Evolutionary conservation across 805 yeast genomes (phyloP).

Genomic region (Metschnikowia picachoensis): DNA sequence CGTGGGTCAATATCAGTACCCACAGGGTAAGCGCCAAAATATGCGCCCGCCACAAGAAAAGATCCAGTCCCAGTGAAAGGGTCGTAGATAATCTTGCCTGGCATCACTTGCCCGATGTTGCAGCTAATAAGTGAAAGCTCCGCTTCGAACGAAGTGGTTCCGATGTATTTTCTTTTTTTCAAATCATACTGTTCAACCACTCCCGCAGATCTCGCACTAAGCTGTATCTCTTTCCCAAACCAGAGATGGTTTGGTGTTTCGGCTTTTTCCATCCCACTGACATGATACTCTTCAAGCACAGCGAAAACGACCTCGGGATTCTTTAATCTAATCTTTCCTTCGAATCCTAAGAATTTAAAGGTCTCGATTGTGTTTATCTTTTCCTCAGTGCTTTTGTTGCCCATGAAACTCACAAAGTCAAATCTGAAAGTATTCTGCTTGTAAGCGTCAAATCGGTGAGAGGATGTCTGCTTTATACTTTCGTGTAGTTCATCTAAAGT

Average conservation of each 20-base stretch:
- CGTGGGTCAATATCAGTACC: conserved; percentile 94
- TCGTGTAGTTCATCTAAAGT: conserved; percentile 56
- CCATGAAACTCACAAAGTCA: conserved; percentile 75
- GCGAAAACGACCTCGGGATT: conserved; percentile 68
- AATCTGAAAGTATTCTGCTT: conserved; percentile 64
- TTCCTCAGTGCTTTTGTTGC: conserved; percentile 50
- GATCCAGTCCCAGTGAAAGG: conserved; percentile 98
- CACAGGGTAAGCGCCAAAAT: conserved; percentile 71
- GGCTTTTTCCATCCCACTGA: conserved; percentile 45
- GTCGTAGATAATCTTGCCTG: conserved; percentile 72
- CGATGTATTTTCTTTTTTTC: conserved; percentile 79
- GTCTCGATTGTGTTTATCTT: conserved; percentile 63
- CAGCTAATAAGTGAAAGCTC: conserved; percentile 85
- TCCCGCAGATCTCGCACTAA: conserved; percentile 58
- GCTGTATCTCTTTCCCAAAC: conserved; percentile 71
- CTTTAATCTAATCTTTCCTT: conserved; percentile 77
- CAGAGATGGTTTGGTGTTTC: conserved; percentile 52
- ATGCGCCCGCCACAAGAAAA: conserved; percentile 81
- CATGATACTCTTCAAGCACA: conserved; percentile 68
- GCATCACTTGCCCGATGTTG: conserved; percentile 72
- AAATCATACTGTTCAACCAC: conserved; percentile 76
- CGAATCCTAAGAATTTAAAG: conserved; percentile 63
- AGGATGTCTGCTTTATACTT: conserved; percentile 34
- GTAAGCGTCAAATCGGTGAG: conserved; percentile 34
- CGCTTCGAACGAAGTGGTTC: conserved; percentile 96